These are phyloP conservation scores for Acacia concinna DNA, from an alignment of 331 rosid species.

Conservation along the genomic window DNA sequence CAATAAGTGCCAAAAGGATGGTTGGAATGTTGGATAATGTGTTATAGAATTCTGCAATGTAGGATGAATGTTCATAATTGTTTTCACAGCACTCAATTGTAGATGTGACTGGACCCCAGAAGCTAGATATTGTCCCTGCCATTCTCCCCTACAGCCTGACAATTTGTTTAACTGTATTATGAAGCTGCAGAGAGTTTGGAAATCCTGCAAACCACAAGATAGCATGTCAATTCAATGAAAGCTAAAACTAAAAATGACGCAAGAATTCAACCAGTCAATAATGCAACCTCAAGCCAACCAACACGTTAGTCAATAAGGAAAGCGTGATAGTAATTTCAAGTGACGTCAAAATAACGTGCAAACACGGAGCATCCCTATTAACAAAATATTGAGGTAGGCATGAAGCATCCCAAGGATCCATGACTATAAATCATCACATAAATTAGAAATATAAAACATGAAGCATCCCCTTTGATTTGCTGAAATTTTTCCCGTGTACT, in stretches of 20 bases:
- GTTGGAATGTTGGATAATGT: conserved; percentile 73
- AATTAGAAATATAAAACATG: neutral
- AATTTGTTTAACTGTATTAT: conserved; percentile 16
- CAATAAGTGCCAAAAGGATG: conserved; percentile 80
- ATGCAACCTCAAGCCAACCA: neutral
- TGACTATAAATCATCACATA: neutral
- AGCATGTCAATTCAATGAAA: conserved; percentile 25
- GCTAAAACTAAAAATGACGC: conserved; percentile 5
- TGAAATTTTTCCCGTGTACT: neutral
- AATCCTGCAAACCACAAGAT: conserved; percentile 40
- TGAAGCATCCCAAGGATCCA: neutral
- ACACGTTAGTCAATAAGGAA: conserved; percentile 21
- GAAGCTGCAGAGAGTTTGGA: conserved; percentile 43
- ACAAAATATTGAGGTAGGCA: neutral
- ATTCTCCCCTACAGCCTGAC: conserved; percentile 45
- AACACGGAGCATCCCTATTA: neutral
- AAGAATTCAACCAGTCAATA: neutral
- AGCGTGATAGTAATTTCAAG: neutral
- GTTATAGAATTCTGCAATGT: conserved; percentile 80
- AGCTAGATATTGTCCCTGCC: conserved; percentile 69
- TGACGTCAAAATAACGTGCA: neutral
- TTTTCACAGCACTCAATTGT: conserved; percentile 76
- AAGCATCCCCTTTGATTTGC: neutral
- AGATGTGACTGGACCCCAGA: conserved; percentile 97
- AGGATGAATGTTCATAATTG: conserved; percentile 72